Conservation (phyloP, 2,329 filamentous ascomycete species). For the Hypoxylon sp. region DNA sequence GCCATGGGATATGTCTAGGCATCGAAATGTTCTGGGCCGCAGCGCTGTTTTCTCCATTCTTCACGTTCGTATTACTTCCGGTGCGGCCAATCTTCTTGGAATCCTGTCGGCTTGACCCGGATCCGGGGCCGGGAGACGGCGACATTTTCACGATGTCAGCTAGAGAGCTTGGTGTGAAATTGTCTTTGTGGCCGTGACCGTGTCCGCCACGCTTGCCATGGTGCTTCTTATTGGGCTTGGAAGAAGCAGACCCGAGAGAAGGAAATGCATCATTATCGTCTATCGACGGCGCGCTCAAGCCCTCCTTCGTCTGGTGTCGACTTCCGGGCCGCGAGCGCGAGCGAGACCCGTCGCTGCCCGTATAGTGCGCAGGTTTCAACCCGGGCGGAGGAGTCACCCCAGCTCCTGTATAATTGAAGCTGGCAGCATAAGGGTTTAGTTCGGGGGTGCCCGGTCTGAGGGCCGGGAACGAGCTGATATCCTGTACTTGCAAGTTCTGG, state of each 20-base stretch:
- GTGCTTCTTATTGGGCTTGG: slow-evolving; percentile 86
- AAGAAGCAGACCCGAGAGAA: slow-evolving; percentile 77
- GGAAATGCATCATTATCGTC: slow-evolving; percentile 98
- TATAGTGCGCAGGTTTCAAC: slow-evolving; percentile 67
- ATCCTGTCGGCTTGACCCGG: slow-evolving; percentile 65
- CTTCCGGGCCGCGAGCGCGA: slow-evolving; percentile 85
- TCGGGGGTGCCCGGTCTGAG: slow-evolving; percentile 69
- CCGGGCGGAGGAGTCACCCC: slow-evolving; percentile 73
- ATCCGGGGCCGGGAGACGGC: slow-evolving; percentile 79
- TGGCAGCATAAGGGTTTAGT: slow-evolving; percentile 59
- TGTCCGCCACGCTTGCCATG: slow-evolving; percentile 91
- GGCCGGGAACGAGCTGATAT: slow-evolving; percentile 84
- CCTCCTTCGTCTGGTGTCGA: slow-evolving; percentile 71
- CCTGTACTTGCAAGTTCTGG: slow-evolving; percentile 80
- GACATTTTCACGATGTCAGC: slow-evolving; percentile 97
- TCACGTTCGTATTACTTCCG: slow-evolving; percentile 69
- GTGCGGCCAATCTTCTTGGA: slow-evolving; percentile 68
- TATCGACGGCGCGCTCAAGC: slow-evolving; percentile 75
- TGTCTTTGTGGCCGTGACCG: slow-evolving; percentile 74
- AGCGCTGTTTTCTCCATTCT: slow-evolving; percentile 77
- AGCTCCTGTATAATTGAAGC: slow-evolving; percentile 61
- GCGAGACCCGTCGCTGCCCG: slow-evolving; percentile 66
- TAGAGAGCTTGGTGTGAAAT: slow-evolving; percentile 75
- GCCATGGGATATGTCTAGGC: slow-evolving; percentile 93
- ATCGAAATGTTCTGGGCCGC: slow-evolving; percentile 84